Conservation (phyloP, 331 rosid species). For the Prunus yedoensis region DNA sequence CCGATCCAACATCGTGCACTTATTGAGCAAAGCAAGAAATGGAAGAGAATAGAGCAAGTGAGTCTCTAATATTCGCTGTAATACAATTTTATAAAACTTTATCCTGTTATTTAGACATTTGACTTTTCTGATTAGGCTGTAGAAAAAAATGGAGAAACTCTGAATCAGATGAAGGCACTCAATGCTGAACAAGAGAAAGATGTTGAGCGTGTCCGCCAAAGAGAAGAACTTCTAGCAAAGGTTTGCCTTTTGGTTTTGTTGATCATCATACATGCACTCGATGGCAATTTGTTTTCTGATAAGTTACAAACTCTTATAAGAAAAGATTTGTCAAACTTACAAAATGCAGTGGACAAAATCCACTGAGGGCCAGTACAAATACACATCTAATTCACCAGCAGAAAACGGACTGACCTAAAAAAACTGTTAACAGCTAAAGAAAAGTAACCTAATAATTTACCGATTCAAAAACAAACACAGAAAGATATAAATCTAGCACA, state of each 20-base stretch:
- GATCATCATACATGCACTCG: constrained; percentile 2
- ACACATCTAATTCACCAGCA: not conserved
- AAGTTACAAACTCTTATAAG: not conserved
- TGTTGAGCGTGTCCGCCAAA: constrained; percentile 90
- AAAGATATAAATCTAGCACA: not conserved
- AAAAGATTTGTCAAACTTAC: not conserved
- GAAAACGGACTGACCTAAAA: not conserved
- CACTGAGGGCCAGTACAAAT: not conserved
- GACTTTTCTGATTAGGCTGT: constrained; percentile 56
- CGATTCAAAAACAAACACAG: not conserved
- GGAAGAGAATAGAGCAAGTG: constrained; percentile 78
- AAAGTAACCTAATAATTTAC: not conserved
- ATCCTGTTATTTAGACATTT: not conserved
- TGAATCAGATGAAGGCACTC: constrained; percentile 68
- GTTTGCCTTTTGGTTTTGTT: constrained; percentile 36
- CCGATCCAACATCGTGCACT: constrained; percentile 69
- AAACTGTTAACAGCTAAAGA: not conserved
- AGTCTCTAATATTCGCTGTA: constrained; percentile 20
- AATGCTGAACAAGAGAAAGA: constrained; percentile 89
- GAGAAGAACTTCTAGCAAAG: constrained; percentile 78
- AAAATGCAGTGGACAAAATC: not conserved
- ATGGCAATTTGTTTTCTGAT: not conserved
- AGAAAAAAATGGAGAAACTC: constrained; percentile 75
- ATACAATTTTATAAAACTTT: constrained; percentile 10
- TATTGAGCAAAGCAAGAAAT: constrained; percentile 65